Conservation (phyloP, 192 early-diverging fungal species). For the Glomus cerebriforme region DNA sequence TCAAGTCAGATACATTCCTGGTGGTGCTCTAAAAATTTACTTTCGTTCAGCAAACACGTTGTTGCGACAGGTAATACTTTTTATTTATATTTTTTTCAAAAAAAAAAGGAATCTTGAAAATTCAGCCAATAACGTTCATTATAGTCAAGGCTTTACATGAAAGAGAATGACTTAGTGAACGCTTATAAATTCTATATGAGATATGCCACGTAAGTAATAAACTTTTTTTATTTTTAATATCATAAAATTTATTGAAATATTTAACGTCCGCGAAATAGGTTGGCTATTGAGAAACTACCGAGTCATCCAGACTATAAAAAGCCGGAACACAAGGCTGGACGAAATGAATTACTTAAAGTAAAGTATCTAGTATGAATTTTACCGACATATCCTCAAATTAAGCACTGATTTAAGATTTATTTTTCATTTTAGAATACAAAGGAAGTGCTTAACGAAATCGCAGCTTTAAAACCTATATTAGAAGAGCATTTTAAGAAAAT, state of each 20-base stretch:
- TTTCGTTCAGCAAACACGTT: constrained; percentile 16
- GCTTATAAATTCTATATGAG: constrained; percentile 22
- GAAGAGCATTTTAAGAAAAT: neutral
- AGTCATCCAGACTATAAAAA: constrained; percentile 16
- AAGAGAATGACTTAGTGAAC: constrained; percentile 15
- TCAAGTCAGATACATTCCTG: constrained; percentile 2
- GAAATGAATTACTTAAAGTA: constrained; percentile 5
- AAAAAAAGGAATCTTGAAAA: neutral
- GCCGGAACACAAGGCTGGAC: neutral
- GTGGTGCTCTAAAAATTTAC: constrained; percentile 13
- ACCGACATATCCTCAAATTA: neutral
- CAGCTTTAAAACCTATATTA: constrained; percentile 12
- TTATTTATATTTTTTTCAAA: neutral
- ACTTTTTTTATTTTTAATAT: neutral
- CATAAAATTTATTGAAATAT: neutral
- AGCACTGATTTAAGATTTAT: neutral
- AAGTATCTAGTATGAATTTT: neutral
- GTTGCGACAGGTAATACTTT: constrained; percentile 6
- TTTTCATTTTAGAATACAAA: constrained; percentile 12
- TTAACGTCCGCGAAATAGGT: neutral
- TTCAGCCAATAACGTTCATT: neutral
- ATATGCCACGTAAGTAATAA: constrained; percentile 20
- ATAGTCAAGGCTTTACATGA: constrained; percentile 12
- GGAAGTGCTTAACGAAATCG: constrained; percentile 20
- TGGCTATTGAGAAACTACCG: constrained; percentile 9